phyloP scores from a whole-genome alignment of 2,329 filamentous ascomycete genomes.

The Mollisia scopiformis region DNA sequence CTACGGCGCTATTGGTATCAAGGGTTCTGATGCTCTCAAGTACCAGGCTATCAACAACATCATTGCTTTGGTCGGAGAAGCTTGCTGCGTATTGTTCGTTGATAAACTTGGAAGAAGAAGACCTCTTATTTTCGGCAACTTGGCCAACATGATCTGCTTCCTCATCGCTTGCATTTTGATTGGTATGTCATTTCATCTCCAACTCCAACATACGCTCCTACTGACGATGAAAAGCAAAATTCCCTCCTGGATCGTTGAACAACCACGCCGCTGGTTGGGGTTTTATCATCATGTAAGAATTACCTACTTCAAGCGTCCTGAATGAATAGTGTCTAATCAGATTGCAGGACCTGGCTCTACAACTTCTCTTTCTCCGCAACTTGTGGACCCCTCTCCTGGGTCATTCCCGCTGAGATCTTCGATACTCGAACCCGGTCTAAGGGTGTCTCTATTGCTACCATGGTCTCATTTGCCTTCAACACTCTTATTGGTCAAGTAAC shows the following conservation, averaged over 20 bases:
- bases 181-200: conserved; percentile 34
- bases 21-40: conserved; percentile 56
- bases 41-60: conserved; percentile 69
- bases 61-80: conserved; percentile 62
- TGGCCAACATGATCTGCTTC: conserved; percentile 67
- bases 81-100: conserved; percentile 63
- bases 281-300: conserved; percentile 63
- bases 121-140: conserved; percentile 73
- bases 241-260: conserved; percentile 57
- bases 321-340: neutral
- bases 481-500: conserved; percentile 57
- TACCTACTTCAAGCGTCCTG: neutral
- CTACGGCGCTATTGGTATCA: conserved; percentile 62
- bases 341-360: conserved; percentile 70
- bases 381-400: conserved; percentile 59
- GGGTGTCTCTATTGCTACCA: conserved; percentile 62
- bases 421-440: conserved; percentile 61
- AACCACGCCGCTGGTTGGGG: conserved; percentile 66
- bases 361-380: conserved; percentile 68
- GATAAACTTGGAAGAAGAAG: conserved; percentile 72
- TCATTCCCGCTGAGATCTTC: conserved; percentile 62
- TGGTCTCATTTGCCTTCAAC: conserved; percentile 61
- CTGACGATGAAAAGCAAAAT: conserved; percentile 42
- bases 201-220: conserved; percentile 1
- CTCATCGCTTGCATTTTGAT: conserved; percentile 64